phyloP scores from a whole-genome alignment of 495 filamentous ascomycete genomes.

The Neurospora sp. region DNA sequence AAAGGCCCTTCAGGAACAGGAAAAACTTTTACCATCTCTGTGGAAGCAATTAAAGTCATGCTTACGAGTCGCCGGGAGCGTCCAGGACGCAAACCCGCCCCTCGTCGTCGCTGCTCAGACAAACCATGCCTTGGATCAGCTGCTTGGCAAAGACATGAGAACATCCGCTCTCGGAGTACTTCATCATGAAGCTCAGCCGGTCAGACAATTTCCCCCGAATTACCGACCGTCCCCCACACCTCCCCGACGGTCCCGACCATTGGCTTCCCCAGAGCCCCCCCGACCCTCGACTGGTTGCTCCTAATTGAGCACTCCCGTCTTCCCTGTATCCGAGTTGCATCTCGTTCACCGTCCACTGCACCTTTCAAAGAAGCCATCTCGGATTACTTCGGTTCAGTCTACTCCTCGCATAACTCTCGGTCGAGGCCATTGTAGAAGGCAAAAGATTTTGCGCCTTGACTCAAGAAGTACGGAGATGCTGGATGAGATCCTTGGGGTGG shows the following conservation, averaged over 20 bases:
- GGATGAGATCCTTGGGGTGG: neutral
- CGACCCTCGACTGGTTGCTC: neutral
- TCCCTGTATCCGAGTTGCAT: neutral
- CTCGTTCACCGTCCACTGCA: neutral
- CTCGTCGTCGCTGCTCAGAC: conserved; percentile 78
- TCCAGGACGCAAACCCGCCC: conserved; percentile 14
- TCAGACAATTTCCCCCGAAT: neutral
- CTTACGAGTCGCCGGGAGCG: conserved; percentile 37
- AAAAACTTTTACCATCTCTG: conserved; percentile 66
- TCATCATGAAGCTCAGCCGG: neutral
- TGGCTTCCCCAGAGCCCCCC: neutral
- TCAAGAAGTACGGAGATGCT: conserved; percentile 36
- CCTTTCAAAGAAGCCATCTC: neutral
- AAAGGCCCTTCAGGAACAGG: conserved; percentile 81
- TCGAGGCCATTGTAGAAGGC: conserved; percentile 49
- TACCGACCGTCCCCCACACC: neutral
- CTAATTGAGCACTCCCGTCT: neutral
- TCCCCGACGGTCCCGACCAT: conserved; percentile 19
- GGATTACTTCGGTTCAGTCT: neutral
- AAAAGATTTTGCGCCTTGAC: conserved; percentile 67
- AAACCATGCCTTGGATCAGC: conserved; percentile 86
- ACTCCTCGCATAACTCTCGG: neutral
- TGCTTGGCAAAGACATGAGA: conserved; percentile 23
- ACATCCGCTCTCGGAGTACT: neutral
- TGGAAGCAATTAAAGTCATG: conserved; percentile 58